Evolutionary conservation across 2,329 filamentous ascomycete genomes (phyloP), one percentile per base, ranked within the genome.

Genomic region (Diplodia mutila): DNA sequence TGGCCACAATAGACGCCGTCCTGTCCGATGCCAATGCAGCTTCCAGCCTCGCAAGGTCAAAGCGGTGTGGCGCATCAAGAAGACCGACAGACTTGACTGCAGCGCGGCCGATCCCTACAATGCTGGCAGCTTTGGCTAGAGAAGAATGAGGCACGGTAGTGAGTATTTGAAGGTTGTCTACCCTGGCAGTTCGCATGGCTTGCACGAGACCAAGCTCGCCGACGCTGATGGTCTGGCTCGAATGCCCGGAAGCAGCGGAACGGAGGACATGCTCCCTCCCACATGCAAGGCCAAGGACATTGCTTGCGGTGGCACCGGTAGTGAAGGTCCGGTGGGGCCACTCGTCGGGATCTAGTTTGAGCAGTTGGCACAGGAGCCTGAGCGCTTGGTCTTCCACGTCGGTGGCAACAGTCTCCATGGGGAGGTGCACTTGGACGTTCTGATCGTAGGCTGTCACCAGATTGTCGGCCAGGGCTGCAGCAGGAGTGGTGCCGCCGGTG

Each of bases 91-190:
- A 85, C 71, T 86, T 87, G 16, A 97, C 87, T 21, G 86, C 87
- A 11, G 79, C 78, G 48, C 92, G 84, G 0, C 94, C 94, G 14
- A 97, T 81, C 0, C 94, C 94, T 3, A 96, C 83, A 0, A 97
- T 82, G 48, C 91, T 90, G 0, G 93, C 93, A 12, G 93, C 93
- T 80, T 97, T 97, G 64, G 84, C 85, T 1, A 97, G 81, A 2
- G 92, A 96, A 52, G 92, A 96, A 77, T 98, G 94, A 0, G 90
- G 91, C 71, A 90, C 86, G 49, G 92, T 93, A 0, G 92, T 94
- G 68, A 97, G 81, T 8, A 97, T 84, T 75, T 93, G 91, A 7
- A 97, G 83, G 27, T 89, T 85, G 21, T 83, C 83, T 16, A 96
- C 78, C 0, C 89, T 87, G 0, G 90, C 88, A 52, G 80, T 81